These are phyloP conservation scores for Carex myosuroides DNA, from an alignment of 176 grass and related monocot species.

Conservation along the genomic window DNA sequence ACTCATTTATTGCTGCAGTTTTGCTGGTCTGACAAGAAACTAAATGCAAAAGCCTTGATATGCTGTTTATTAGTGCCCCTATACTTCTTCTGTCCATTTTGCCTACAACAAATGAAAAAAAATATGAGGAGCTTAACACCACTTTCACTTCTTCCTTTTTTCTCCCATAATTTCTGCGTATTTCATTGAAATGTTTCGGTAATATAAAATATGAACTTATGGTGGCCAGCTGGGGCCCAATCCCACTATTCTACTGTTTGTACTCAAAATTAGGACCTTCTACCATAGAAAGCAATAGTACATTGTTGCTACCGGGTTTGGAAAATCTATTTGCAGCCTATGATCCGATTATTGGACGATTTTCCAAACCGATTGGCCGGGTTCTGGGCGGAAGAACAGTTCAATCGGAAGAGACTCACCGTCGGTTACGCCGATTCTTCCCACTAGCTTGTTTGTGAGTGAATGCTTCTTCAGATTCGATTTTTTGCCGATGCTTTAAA, in stretches of 20 bases:
- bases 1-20: constrained; percentile 25
- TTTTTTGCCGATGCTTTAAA: neutral
- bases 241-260: too few relatives aligned
- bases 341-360: neutral
- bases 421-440: neutral
- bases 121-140: neutral
- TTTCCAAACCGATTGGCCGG: neutral
- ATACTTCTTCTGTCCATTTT: constrained; percentile 27
- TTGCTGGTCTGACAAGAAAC: constrained; percentile 34
- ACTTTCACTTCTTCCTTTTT: neutral
- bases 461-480: neutral
- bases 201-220: neutral
- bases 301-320: neutral
- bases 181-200: neutral
- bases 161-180: neutral
- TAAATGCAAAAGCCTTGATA: constrained; percentile 41
- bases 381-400: neutral
- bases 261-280: too few relatives aligned
- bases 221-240: too few relatives aligned
- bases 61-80: constrained; percentile 32
- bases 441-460: neutral
- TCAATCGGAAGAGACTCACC: neutral
- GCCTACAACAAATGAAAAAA: constrained; percentile 6
- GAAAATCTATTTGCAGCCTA: neutral
- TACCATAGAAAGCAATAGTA: neutral